These are phyloP conservation scores for Gypsophila paniculata DNA, from an alignment of 179 eudicot genomes.

Conservation along the genomic window DNA sequence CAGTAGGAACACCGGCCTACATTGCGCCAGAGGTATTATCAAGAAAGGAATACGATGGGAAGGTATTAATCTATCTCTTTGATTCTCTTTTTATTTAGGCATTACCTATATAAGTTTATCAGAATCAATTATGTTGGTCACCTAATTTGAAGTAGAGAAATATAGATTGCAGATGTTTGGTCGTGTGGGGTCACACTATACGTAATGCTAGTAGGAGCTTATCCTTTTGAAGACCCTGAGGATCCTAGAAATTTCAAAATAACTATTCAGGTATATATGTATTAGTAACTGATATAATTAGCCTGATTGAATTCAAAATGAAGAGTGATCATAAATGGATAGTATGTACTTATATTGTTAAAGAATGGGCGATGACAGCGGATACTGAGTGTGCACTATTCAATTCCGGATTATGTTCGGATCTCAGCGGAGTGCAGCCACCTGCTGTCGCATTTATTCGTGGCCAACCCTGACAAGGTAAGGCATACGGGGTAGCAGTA, in stretches of 20 bases:
- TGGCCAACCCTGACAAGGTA: conserved; percentile 79
- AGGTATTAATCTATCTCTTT: conserved; percentile 35
- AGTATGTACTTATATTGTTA: not conserved
- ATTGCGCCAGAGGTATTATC: conserved; percentile 84
- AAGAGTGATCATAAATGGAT: too few relatives aligned
- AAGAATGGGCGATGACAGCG: conserved; percentile 41
- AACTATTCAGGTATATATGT: conserved; percentile 50
- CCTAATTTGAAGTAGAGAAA: conserved; percentile 18
- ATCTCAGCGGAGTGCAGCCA: conserved; percentile 66
- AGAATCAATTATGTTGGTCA: conserved; percentile 1
- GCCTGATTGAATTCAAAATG: not conserved
- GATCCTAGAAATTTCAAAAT: conserved; percentile 74
- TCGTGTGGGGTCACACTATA: conserved; percentile 94
- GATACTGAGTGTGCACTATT: conserved; percentile 67
- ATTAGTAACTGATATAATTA: not conserved
- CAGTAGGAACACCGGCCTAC: conserved; percentile 89
- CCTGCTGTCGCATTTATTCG: conserved; percentile 72
- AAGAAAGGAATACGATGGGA: conserved; percentile 82
- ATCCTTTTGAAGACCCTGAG: conserved; percentile 85
- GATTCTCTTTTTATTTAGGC: too few relatives aligned
- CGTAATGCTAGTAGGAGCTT: conserved; percentile 87
- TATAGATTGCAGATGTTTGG: conserved; percentile 95
- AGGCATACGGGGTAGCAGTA: not conserved
- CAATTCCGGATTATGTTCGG: conserved; percentile 72
- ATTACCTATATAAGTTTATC: not conserved